Evolutionary conservation across 2,329 filamentous ascomycete genomes (phyloP), one percentile per base, ranked within the genome.

Genomic region (Emmonsiellopsis sp.): DNA sequence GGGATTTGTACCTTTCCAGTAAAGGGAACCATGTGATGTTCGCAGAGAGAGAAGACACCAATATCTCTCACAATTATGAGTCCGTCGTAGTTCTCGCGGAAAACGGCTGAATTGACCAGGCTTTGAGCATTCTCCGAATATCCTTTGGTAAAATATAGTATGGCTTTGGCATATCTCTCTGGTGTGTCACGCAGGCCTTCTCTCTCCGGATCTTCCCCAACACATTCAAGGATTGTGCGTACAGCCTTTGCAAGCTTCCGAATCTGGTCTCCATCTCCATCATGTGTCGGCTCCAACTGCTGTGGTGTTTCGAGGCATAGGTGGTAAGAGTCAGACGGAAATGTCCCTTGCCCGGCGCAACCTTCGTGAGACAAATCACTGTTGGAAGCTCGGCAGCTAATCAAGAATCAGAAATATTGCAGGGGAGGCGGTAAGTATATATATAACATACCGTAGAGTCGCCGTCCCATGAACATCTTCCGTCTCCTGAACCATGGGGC

Each of bases 61-160:
- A 98, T 97, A 65, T 97, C 91, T 74, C 95, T 95, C 55, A 97
- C 89, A 64, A 97, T 95, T 32, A 98, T 90, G 74, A 98, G 81
- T 72, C 97, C 93, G 65, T 95, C 93, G 66, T 97, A 92, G 57
- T 92, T 88, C 69, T 97, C 93, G 64, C 95, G 86, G 72, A 98
- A 98, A 52, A 97, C 87, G 14, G 93, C 93, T 53, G 85, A 82
- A 68, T 97, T 96, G 57, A 97, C 88, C 60, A 97, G 87, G 66
- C 95, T 88, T 56, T 84, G 79, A 52, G 96, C 82, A 64, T 96
- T 96, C 75, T 95, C 85, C 74, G 97, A 90, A 68, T 98, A 98
- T 43, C 93, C 93, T 69, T 94, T 90, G 5, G 93, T 97, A 71
- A 97, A 90, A 76, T 87, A 94, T 57, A 97, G 82, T 81, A 98